Evolutionary conservation across 2,329 filamentous ascomycete genomes (phyloP).

Genomic region (Talaromyces sp.): DNA sequence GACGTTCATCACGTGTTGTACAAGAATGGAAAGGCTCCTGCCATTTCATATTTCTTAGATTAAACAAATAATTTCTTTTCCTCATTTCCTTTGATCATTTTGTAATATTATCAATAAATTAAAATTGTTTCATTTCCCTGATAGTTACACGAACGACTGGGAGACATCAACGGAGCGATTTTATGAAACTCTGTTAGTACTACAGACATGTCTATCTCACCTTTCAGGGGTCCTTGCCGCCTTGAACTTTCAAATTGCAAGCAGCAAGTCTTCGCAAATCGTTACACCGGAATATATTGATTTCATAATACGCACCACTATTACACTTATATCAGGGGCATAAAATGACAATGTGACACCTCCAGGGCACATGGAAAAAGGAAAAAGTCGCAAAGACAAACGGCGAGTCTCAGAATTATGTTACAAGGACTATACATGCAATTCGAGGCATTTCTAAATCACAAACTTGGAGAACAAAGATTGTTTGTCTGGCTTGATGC

Average conservation of each 20-base stretch:
- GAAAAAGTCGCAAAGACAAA: neutral
- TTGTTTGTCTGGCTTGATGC: neutral
- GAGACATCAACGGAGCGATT: neutral
- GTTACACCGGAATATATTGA: neutral
- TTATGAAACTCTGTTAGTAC: neutral
- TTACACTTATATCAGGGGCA: neutral
- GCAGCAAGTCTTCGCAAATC: neutral
- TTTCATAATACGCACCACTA: neutral
- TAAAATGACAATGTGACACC: neutral
- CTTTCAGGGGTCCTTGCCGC: neutral
- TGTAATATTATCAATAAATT: neutral
- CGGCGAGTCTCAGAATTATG: neutral
- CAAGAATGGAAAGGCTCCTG: neutral
- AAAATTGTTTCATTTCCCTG: neutral
- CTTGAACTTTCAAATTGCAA: neutral
- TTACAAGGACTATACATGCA: neutral
- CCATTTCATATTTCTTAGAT: neutral
- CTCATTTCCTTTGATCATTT: no score
- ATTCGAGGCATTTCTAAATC: neutral
- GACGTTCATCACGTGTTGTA: neutral
- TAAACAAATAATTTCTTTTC: no score
- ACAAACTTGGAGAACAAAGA: neutral
- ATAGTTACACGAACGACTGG: neutral
- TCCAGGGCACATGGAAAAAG: neutral
- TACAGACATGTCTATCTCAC: neutral